Evolutionary conservation across 257 asterid genomes (phyloP).

Genomic region (Solanum tacnaense): DNA sequence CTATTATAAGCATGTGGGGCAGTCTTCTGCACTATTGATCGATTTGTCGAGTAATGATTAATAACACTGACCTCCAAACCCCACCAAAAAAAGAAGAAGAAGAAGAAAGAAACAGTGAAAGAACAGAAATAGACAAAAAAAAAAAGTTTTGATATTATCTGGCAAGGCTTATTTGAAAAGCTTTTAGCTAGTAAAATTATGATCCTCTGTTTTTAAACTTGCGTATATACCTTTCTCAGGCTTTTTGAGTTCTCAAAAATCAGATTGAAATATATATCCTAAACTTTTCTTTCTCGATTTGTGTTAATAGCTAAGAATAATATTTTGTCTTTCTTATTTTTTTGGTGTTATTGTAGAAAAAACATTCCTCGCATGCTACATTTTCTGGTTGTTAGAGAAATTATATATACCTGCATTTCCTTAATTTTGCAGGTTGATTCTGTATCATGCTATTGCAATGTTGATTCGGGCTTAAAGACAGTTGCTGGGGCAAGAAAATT

Average conservation of each 20-base stretch:
- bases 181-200: neutral
- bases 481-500: constrained; percentile 41
- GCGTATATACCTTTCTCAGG: neutral
- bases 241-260: neutral
- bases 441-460: constrained; percentile 45
- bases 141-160: neutral
- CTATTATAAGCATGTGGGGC: neutral
- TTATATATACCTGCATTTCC: neutral
- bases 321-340: neutral
- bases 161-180: neutral
- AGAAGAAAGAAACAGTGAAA: neutral
- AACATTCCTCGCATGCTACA: neutral
- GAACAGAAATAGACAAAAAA: too few species aligned
- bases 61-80: neutral
- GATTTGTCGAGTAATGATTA: neutral
- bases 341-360: neutral
- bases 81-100: neutral
- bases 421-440: constrained; percentile 33
- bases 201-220: neutral
- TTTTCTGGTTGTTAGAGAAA: neutral
- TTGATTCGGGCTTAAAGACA: constrained; percentile 33
- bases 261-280: neutral
- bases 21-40: neutral
- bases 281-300: neutral
- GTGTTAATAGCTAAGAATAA: neutral